phyloP scores from a whole-genome alignment of 306 rosid genomes.

The Prunus fruticosa region DNA sequence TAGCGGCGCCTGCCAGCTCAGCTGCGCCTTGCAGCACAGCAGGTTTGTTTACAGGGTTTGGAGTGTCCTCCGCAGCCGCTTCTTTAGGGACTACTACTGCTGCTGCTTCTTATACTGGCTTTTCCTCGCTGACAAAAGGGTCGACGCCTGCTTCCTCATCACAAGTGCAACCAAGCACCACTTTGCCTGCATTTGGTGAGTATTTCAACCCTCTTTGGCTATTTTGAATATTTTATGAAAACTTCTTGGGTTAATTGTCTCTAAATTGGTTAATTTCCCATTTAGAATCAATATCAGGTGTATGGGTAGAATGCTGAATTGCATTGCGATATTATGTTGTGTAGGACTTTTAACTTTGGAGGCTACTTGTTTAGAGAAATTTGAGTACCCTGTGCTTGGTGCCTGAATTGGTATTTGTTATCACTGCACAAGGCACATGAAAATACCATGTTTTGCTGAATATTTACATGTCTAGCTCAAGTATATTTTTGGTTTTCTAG shows the following conservation, averaged over 20 bases:
- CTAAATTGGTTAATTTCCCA: background rate
- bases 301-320: background rate
- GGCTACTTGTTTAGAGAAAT: background rate
- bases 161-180: conserved; percentile 37
- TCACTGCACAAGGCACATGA: too few relatives aligned
- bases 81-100: conserved; percentile 42
- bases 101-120: conserved; percentile 30
- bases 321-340: background rate
- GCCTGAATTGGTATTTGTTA: background rate
- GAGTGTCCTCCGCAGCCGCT: conserved; percentile 35
- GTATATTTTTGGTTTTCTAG: too few relatives aligned
- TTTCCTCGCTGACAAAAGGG: conserved; percentile 42
- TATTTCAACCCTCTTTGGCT: background rate
- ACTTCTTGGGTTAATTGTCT: background rate
- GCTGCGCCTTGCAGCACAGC: conserved; percentile 19
- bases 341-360: background rate
- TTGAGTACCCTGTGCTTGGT: background rate
- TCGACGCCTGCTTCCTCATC: conserved; percentile 35
- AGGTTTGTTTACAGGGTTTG: conserved; percentile 39
- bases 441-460: background rate
- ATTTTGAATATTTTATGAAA: background rate
- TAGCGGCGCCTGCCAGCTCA: conserved; percentile 26
- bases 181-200: conserved; percentile 53
- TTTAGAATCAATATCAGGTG: background rate
- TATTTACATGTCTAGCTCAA: background rate